Evolutionary conservation across 495 filamentous ascomycete species (phyloP).

Genomic region (Clavariopsis aquatica): DNA sequence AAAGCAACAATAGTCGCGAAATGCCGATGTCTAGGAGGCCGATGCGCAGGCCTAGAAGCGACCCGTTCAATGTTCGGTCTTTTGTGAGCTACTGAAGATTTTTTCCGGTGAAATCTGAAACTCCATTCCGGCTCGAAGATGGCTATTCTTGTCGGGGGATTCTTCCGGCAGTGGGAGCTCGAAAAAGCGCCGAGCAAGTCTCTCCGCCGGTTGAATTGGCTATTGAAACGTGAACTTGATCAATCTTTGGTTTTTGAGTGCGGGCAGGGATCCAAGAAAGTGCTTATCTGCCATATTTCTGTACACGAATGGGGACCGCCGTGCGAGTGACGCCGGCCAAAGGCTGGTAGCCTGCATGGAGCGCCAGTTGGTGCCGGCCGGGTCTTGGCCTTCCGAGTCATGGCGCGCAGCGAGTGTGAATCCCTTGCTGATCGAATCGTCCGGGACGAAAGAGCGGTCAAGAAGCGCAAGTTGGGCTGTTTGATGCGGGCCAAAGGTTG

Average conservation of each 20-base stretch:
- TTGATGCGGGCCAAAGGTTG: not conserved
- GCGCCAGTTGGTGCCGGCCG: not conserved
- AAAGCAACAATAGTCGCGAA: not conserved
- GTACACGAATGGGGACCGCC: not conserved
- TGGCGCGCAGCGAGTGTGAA: not conserved
- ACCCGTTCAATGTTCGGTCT: not conserved
- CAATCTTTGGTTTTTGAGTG: not conserved
- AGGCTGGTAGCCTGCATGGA: not conserved
- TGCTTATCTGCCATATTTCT: not conserved
- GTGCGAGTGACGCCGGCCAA: not conserved
- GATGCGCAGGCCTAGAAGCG: not conserved
- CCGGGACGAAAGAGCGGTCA: constrained; percentile 1
- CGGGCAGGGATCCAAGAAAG: not conserved
- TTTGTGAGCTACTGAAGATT: not conserved
- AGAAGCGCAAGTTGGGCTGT: not conserved
- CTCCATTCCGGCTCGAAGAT: not conserved
- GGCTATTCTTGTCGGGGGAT: not conserved
- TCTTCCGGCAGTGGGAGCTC: not conserved
- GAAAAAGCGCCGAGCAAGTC: constrained; percentile 1
- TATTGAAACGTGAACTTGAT: not conserved
- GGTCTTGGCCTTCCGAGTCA: not conserved
- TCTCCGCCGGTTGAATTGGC: constrained; percentile 1
- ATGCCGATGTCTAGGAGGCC: not conserved
- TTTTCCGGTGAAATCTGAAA: not conserved
- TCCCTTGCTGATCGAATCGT: not conserved